These are phyloP conservation scores for Astrothelium subdiscretum DNA, from an alignment of 495 filamentous ascomycete species.

Conservation along the genomic window DNA sequence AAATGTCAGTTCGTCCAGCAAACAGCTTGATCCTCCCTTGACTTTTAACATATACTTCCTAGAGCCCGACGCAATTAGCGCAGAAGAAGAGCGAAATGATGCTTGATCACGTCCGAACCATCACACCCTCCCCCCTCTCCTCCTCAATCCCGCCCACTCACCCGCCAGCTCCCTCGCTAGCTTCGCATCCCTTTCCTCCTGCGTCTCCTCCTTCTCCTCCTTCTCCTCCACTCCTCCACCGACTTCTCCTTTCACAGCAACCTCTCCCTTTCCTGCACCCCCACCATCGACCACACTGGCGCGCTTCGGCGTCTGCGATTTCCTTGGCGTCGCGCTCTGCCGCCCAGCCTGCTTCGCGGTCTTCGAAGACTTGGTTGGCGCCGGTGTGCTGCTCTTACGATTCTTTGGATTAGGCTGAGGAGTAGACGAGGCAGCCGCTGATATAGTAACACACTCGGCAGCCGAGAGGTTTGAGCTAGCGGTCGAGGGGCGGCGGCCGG, in stretches of 20 bases:
- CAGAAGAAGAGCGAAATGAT: background rate
- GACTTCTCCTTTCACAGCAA: slow-evolving; percentile 2
- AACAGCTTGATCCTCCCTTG: background rate
- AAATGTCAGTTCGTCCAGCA: background rate
- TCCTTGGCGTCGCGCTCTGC: background rate
- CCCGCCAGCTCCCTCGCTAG: slow-evolving; percentile 48
- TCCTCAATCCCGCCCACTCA: slow-evolving; percentile 46
- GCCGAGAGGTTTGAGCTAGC: background rate
- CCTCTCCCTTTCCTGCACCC: slow-evolving; percentile 7
- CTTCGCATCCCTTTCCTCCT: slow-evolving; percentile 42
- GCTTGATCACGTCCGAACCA: background rate
- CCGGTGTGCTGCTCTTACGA: background rate
- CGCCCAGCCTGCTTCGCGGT: slow-evolving; percentile 4
- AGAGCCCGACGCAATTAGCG: background rate
- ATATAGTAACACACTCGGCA: background rate
- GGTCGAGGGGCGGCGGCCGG: background rate
- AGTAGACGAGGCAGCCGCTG: slow-evolving; percentile 4
- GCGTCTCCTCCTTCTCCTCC: slow-evolving; percentile 20
- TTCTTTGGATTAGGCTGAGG: background rate
- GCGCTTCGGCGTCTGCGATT: background rate
- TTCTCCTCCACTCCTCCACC: background rate
- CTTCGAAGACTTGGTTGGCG: background rate
- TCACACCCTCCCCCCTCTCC: slow-evolving; percentile 25
- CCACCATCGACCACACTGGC: slow-evolving; percentile 8
- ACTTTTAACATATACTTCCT: background rate